Evolutionary conservation across 2,329 filamentous ascomycete species (phyloP).

Genomic region (Phaeosphaeriaceae sp.): DNA sequence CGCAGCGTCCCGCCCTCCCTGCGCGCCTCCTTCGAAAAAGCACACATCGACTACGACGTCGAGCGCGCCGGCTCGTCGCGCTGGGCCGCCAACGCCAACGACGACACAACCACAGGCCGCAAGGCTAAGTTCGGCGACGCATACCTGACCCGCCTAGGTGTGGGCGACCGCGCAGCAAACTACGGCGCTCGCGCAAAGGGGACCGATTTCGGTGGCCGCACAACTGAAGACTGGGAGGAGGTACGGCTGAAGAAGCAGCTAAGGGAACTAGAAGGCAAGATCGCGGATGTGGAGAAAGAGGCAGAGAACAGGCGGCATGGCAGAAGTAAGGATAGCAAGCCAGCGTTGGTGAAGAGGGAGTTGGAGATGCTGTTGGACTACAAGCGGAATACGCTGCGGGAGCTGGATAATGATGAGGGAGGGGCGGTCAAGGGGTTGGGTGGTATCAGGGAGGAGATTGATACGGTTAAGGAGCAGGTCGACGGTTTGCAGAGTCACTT

Average conservation of each 20-base stretch:
- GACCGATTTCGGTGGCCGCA: conserved; percentile 87
- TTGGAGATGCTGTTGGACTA: conserved; percentile 94
- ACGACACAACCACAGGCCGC: conserved; percentile 81
- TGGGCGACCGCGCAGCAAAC: conserved; percentile 71
- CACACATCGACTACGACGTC: conserved; percentile 94
- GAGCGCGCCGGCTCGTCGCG: conserved; percentile 78
- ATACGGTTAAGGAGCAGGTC: conserved; percentile 91
- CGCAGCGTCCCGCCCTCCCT: conserved; percentile 91
- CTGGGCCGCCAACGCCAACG: conserved; percentile 81
- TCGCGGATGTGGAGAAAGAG: conserved; percentile 79
- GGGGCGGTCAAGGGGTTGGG: conserved; percentile 72
- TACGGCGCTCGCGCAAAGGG: conserved; percentile 75
- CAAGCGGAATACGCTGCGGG: conserved; percentile 81
- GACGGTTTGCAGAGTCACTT: conserved; percentile 88
- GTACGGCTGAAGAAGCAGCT: conserved; percentile 93
- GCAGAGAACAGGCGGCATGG: conserved; percentile 64
- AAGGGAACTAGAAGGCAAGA: conserved; percentile 85
- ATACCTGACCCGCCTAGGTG: conserved; percentile 87
- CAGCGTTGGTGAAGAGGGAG: conserved; percentile 91
- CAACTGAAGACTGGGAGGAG: conserved; percentile 95
- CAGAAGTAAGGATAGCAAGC: conserved; percentile 75
- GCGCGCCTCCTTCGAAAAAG: conserved; percentile 89
- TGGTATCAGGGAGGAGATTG: conserved; percentile 82
- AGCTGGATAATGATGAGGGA: conserved; percentile 73
- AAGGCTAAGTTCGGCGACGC: conserved; percentile 98